These are phyloP conservation scores for Peterozyma toletana DNA, from an alignment of 805 yeast species.

Conservation along the genomic window DNA sequence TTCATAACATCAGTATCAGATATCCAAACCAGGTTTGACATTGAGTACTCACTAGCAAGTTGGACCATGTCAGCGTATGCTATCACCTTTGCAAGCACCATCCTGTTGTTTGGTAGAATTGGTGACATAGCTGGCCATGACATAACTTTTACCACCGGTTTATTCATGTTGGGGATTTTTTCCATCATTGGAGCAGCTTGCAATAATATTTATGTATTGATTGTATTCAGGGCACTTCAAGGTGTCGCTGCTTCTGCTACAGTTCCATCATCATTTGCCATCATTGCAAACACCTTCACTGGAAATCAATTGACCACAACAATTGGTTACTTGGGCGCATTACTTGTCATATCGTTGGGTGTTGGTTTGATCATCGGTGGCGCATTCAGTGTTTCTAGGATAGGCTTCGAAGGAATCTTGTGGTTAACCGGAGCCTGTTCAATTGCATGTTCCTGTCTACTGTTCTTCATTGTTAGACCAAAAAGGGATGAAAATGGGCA, in stretches of 20 bases:
- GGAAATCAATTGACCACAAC: conserved; percentile 21
- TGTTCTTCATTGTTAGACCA: conserved; percentile 18
- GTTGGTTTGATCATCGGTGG: conserved; percentile 37
- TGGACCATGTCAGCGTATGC: conserved; percentile 40
- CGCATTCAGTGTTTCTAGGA: conserved; percentile 27
- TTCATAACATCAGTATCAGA: conserved; percentile 5
- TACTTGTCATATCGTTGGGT: too few relatives aligned
- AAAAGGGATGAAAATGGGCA: too few relatives aligned
- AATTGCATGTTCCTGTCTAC: conserved; percentile 12
- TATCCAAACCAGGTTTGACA: conserved; percentile 3
- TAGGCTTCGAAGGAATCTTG: conserved; percentile 33
- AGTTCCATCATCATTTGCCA: conserved; percentile 26
- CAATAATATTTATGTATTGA: conserved; percentile 23
- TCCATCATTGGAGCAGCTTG: conserved; percentile 30
- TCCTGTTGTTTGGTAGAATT: too few relatives aligned
- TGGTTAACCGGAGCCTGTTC: conserved; percentile 28
- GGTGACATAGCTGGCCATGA: too few relatives aligned
- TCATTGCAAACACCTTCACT: conserved; percentile 21
- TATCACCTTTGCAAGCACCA: conserved; percentile 35
- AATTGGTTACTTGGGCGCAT: conserved; percentile 18
- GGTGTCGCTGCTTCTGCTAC: conserved; percentile 27
- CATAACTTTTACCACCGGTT: conserved; percentile 16
- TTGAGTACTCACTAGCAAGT: conserved; percentile 9
- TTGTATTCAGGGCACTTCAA: conserved; percentile 29
- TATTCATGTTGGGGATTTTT: conserved; percentile 14